Base-by-base conservation (phyloP, 345 rosid species). In the Eucalyptus erythrocorys region DNA sequence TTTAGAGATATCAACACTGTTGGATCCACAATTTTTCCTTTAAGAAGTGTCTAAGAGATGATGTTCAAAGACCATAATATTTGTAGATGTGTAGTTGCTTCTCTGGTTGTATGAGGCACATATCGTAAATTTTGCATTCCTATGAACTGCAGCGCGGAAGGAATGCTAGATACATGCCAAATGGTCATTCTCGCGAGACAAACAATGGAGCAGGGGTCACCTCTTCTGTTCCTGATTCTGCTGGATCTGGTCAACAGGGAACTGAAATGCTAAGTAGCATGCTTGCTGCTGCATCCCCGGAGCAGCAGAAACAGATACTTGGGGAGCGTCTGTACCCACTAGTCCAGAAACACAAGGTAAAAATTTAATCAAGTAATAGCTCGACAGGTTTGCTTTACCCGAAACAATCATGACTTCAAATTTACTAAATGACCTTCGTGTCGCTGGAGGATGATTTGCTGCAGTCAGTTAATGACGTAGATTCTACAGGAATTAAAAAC, bases 281-380 rank as follows among this genome's bases (percentile, higher is more conserved):
- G 95, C 96, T 94, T 47, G 91, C 94, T 49, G 93, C 95, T 26
- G 94, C 95, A 59, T 87, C 95, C 71, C 93, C 91, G 9, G 96
- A 91, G 89, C 91, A 88, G 87, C 96, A 94, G 89, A 96, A 96
- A 84, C 95, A 94, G 90, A 92, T 92, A 68, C 92, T 96, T 0
- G 97, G 97, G 53, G 96, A 95, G 92, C 88, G 86, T 7, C 92
- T 96, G 48, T 96, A 94, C 90, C 96, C 98, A 53, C 94, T 94
- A 27, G 94, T 96, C 10, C 93, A 92, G 91, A 92, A 94, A 88
- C 93, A 90, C 68, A 91, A 96, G 95, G 99, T 96, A 91, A 40
- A 76, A 11, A 13, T 76, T 40, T 40, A 76, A 22, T 76, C 47
- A 76, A 76, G 84, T 21, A 76, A 40, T 76, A 71, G 26, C 22